These are phyloP conservation scores for Aulographum hederae DNA, from an alignment of 2,329 filamentous ascomycete genomes.

Conservation along the genomic window DNA sequence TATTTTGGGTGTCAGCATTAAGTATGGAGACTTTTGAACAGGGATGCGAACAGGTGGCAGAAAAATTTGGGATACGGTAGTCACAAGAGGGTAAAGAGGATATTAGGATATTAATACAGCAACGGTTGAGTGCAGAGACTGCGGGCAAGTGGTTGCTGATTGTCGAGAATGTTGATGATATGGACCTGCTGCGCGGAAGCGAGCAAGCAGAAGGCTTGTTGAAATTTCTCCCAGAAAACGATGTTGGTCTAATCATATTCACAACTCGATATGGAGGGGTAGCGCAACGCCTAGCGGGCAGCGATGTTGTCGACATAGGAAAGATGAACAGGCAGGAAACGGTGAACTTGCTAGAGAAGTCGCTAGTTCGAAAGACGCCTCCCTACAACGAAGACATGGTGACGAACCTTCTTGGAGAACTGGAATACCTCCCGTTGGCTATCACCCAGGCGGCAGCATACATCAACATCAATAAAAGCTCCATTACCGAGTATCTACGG, in stretches of 20 bases:
- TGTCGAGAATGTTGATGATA: conserved; percentile 10
- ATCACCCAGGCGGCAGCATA: conserved; percentile 10
- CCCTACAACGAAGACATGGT: conserved; percentile 1
- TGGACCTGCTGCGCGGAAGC: conserved; percentile 4
- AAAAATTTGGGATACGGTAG: conserved; percentile 6
- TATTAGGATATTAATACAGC: conserved; percentile 10
- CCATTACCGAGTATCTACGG: conserved; percentile 6
- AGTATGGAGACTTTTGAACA: conserved; percentile 8
- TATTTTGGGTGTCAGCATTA: conserved; percentile 9
- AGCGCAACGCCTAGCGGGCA: conserved; percentile 6
- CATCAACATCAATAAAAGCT: conserved; percentile 8
- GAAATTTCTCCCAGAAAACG: conserved; percentile 7
- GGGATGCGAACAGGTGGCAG: conserved; percentile 5
- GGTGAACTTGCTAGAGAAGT: conserved; percentile 5
- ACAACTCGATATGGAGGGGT: conserved; percentile 7
- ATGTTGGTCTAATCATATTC: conserved; percentile 7
- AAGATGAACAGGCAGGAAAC: conserved; percentile 6
- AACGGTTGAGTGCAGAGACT: conserved; percentile 7
- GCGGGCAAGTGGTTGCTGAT: conserved; percentile 9
- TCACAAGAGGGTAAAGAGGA: conserved; percentile 8
- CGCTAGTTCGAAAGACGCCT: conserved; percentile 3
- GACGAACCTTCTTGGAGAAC: conserved; percentile 5
- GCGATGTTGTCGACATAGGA: conserved; percentile 6
- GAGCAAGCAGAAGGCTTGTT: conserved; percentile 5
- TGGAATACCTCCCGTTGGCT: conserved; percentile 8